Evolutionary conservation across 176 grass and related monocot genomes (phyloP).

Genomic region (Oryza officinalis): DNA sequence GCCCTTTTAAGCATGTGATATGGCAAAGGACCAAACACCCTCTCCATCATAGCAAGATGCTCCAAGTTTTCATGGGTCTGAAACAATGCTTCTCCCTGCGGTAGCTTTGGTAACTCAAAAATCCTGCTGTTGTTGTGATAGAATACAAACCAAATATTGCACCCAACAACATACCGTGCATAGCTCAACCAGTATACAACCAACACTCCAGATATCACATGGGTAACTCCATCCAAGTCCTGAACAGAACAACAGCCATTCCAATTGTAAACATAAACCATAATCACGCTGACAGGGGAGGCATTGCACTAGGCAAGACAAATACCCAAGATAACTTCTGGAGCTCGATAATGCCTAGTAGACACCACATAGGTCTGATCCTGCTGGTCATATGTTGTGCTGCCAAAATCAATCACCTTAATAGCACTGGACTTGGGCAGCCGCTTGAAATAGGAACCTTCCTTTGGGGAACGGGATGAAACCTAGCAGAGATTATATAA

Average conservation of each 20-base stretch:
- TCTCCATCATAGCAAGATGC: constrained; percentile 77
- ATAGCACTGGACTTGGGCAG: constrained; percentile 90
- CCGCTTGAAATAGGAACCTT: constrained; percentile 72
- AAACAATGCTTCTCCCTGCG: constrained; percentile 66
- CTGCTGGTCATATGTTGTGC: constrained; percentile 68
- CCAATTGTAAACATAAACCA: constrained; percentile 23
- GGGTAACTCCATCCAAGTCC: constrained; percentile 93
- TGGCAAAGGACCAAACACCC: constrained; percentile 53
- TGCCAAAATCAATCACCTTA: constrained; percentile 99
- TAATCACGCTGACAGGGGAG: constrained; percentile 4
- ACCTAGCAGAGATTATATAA: constrained; percentile 41
- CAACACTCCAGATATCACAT: constrained; percentile 97
- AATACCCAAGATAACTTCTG: constrained; percentile 91
- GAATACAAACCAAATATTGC: neutral
- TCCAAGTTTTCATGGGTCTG: constrained; percentile 74
- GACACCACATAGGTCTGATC: constrained; percentile 89
- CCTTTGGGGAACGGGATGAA: constrained; percentile 58
- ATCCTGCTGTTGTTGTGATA: neutral
- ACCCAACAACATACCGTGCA: constrained; percentile 74
- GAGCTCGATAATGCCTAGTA: constrained; percentile 89
- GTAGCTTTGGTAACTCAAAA: constrained; percentile 40
- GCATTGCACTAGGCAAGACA: constrained; percentile 18
- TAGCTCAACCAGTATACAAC: constrained; percentile 94
- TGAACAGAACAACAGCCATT: constrained; percentile 30
- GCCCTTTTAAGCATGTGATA: constrained; percentile 60